A percentile compares a stretch with the other conserved stretches of the same genome.
These are phyloP conservation scores for Plenodomus biglobosus DNA, from an alignment of 2,329 filamentous ascomycete genomes.

Conservation along the genomic window DNA sequence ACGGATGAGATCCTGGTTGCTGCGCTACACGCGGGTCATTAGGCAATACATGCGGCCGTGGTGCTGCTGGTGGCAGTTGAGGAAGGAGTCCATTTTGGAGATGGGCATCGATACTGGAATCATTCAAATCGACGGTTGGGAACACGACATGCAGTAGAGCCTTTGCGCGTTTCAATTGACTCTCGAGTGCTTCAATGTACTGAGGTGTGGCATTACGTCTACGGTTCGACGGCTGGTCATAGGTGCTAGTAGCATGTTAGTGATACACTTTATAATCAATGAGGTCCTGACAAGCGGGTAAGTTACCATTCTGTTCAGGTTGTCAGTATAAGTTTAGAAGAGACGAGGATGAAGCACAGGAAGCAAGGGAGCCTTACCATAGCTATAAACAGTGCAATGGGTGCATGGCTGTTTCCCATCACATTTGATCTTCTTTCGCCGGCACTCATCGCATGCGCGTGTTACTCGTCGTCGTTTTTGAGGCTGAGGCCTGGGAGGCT, in stretches of 20 bases:
- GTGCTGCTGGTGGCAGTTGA: constrained; percentile 38
- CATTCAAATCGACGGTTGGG: constrained; percentile 81
- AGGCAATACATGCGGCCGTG: constrained; percentile 24
- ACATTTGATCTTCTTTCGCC: constrained; percentile 58
- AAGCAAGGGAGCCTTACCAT: constrained; percentile 63
- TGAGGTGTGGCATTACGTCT: constrained; percentile 87
- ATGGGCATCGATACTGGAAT: constrained; percentile 77
- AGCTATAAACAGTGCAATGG: constrained; percentile 97
- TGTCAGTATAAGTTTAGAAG: constrained; percentile 14
- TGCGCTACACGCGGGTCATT: constrained; percentile 25
- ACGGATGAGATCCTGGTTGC: constrained; percentile 18
- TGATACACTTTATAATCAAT: background rate
- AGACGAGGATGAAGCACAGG: constrained; percentile 1
- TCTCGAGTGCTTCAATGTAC: constrained; percentile 88
- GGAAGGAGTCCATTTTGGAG: constrained; percentile 66
- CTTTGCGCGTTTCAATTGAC: constrained; percentile 79
- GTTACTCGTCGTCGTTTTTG: constrained; percentile 50
- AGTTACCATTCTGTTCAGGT: constrained; percentile 64
- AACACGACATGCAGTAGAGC: constrained; percentile 75
- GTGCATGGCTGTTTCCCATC: constrained; percentile 64
- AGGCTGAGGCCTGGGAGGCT: constrained; percentile 39
- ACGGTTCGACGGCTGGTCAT: constrained; percentile 91
- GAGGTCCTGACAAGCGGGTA: constrained; percentile 1
- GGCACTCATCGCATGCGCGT: constrained; percentile 47
- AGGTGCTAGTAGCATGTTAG: constrained; percentile 56